phyloP scores from a whole-genome alignment of 2,329 filamentous ascomycete species.

The Exophiala sp. region DNA sequence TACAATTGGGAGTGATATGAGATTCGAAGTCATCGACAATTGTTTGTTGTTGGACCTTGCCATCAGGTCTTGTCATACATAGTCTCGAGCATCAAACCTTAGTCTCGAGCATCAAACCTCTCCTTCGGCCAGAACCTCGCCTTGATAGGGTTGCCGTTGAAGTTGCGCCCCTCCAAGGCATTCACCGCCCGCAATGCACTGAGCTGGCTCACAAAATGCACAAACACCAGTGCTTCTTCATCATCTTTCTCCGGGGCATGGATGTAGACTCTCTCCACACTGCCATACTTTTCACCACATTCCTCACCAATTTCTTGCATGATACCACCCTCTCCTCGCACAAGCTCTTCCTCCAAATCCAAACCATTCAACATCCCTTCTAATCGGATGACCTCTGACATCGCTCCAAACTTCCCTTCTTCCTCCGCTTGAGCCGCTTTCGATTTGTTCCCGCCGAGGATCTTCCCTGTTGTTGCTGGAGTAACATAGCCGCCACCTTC shows the following conservation, averaged over 20 bases:
- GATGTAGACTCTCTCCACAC: slow-evolving; percentile 75
- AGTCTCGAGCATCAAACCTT: slow-evolving; percentile 61
- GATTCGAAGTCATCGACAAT: too few relatives aligned
- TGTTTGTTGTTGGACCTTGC: too few relatives aligned
- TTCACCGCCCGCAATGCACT: slow-evolving; percentile 86
- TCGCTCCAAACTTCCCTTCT: slow-evolving; percentile 61
- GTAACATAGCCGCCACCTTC: slow-evolving; percentile 75
- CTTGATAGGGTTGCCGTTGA: slow-evolving; percentile 81
- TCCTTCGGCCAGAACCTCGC: slow-evolving; percentile 79
- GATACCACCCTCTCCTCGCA: slow-evolving; percentile 59
- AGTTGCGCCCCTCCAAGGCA: slow-evolving; percentile 79
- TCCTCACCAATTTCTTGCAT: slow-evolving; percentile 95
- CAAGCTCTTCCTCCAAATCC: slow-evolving; percentile 74
- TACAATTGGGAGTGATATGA: too few relatives aligned
- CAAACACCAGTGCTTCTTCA: slow-evolving; percentile 67
- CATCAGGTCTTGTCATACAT: slow-evolving; percentile 4
- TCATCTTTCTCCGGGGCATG: slow-evolving; percentile 36
- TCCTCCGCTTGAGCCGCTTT: slow-evolving; percentile 53
- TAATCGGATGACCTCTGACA: slow-evolving; percentile 79
- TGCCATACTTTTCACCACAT: slow-evolving; percentile 83
- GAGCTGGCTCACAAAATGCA: slow-evolving; percentile 84
- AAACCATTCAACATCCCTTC: slow-evolving; percentile 83
- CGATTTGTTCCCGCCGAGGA: slow-evolving; percentile 62
- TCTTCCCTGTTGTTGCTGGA: slow-evolving; percentile 68
- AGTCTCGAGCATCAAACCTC: slow-evolving; percentile 61